These are phyloP conservation scores for Amanita thiersii DNA, from an alignment of 768 basidiomycete genomes.

Conservation along the genomic window DNA sequence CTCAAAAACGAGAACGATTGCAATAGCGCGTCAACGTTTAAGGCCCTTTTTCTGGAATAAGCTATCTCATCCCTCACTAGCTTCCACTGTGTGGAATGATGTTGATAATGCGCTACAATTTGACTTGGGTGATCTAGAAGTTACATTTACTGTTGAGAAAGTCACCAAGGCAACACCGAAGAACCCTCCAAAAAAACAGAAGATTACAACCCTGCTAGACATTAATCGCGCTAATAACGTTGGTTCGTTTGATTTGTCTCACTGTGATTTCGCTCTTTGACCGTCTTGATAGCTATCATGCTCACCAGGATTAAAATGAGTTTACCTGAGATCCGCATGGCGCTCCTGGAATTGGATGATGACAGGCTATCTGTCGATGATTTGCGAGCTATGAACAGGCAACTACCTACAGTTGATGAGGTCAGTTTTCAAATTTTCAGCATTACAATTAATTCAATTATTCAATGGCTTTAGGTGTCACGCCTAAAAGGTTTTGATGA, in stretches of 20 bases:
- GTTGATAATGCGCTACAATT: constrained; percentile 32
- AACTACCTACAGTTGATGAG: constrained; percentile 80
- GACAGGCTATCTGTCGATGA: constrained; percentile 60
- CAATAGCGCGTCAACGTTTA: constrained; percentile 25
- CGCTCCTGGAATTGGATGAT: constrained; percentile 70
- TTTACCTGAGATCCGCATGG: constrained; percentile 57
- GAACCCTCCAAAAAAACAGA: constrained; percentile 43
- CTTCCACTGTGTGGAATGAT: constrained; percentile 67
- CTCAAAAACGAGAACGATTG: constrained; percentile 29
- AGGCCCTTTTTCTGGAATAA: constrained; percentile 95
- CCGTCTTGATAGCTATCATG: constrained; percentile 60
- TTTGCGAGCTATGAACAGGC: constrained; percentile 64
- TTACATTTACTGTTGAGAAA: constrained; percentile 59
- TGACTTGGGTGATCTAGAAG: constrained; percentile 64
- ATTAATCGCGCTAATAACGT: constrained; percentile 81
- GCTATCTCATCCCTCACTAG: constrained; percentile 32
- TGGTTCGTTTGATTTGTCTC: constrained; percentile 32
- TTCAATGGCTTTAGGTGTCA: constrained; percentile 32
- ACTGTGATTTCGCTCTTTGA: constrained; percentile 8
- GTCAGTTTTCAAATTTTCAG: constrained; percentile 21
- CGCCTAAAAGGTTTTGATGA: constrained; percentile 67
- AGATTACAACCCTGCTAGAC: constrained; percentile 65
- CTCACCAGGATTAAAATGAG: constrained; percentile 65
- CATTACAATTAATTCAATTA: neutral
- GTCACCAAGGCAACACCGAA: constrained; percentile 30